Conservation (phyloP, 2,329 filamentous ascomycete species). For the Orbilia oligospora region DNA sequence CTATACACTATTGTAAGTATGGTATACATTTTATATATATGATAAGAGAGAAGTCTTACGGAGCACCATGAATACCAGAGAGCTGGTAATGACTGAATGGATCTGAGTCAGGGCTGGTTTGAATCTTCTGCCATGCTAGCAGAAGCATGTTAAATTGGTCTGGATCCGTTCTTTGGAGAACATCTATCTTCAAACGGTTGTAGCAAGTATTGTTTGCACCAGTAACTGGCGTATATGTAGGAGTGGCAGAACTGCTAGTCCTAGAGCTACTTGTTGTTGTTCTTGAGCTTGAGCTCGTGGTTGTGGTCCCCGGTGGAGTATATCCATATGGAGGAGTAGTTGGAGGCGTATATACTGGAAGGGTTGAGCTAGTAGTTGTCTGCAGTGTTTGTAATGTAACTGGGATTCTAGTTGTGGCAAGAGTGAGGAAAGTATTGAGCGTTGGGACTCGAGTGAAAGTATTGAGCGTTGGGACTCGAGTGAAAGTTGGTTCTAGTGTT, state of each 20-base stretch:
- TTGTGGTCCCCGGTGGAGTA: slow-evolving; percentile 35
- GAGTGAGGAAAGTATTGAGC: slow-evolving; percentile 5
- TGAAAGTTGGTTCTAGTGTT: background rate
- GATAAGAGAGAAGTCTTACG: slow-evolving; percentile 29
- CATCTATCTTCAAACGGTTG: slow-evolving; percentile 58
- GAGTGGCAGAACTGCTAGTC: slow-evolving; percentile 40
- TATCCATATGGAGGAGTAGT: slow-evolving; percentile 39
- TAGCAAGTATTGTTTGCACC: slow-evolving; percentile 57
- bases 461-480: slow-evolving; percentile 3
- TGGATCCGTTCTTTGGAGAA: slow-evolving; percentile 43
- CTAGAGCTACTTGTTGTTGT: slow-evolving; percentile 12
- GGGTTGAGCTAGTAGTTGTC: slow-evolving; percentile 28
- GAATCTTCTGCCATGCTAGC: slow-evolving; percentile 60
- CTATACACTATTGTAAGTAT: slow-evolving; percentile 21
- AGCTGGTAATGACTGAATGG: slow-evolving; percentile 61
- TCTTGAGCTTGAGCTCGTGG: background rate
- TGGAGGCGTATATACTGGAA: slow-evolving; percentile 36
- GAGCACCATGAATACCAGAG: slow-evolving; percentile 62
- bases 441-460: slow-evolving; percentile 16
- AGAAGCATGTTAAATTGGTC: slow-evolving; percentile 63
- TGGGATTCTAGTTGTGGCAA: slow-evolving; percentile 25
- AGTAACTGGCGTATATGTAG: slow-evolving; percentile 49
- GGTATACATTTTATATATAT: background rate
- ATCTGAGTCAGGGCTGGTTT: slow-evolving; percentile 60
- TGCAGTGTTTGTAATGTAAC: slow-evolving; percentile 17